These are phyloP conservation scores for Cryptosporidium viatorum DNA, from an alignment of 169 alveolate genomes.

Conservation along the genomic window DNA sequence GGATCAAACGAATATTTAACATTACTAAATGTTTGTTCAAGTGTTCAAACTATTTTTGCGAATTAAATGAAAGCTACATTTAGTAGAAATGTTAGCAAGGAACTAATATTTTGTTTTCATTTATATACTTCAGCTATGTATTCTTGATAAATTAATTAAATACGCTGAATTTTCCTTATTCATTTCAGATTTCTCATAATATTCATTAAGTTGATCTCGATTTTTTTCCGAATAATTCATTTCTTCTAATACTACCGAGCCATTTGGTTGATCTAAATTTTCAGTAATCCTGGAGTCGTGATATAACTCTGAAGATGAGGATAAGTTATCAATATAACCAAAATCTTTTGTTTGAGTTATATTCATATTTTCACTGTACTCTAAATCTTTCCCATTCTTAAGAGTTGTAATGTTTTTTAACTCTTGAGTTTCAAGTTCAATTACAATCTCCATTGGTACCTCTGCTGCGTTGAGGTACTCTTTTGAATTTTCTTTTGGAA, in stretches of 20 bases:
- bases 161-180: neutral
- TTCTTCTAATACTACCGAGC: neutral
- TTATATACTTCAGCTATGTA: neutral
- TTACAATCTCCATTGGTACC: slow-evolving; percentile 7
- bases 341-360: neutral
- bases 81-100: neutral
- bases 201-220: neutral
- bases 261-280: neutral
- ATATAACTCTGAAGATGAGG: neutral
- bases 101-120: neutral
- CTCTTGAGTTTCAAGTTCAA: slow-evolving; percentile 37
- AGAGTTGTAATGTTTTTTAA: neutral
- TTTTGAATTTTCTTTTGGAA: slow-evolving; percentile 35
- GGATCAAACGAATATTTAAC: slow-evolving; percentile 70
- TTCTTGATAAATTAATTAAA: neutral
- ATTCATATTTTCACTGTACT: neutral
- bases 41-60: slow-evolving; percentile 31
- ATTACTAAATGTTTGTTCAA: slow-evolving; percentile 49
- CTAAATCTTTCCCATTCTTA: neutral
- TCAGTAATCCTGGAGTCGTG: neutral
- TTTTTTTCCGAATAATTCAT: neutral
- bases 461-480: slow-evolving; percentile 20
- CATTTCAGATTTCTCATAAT: neutral
- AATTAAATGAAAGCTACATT: neutral
- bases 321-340: neutral